Evolutionary conservation across 2,329 filamentous ascomycete species (phyloP).

Genomic region (Alternaria rosae): DNA sequence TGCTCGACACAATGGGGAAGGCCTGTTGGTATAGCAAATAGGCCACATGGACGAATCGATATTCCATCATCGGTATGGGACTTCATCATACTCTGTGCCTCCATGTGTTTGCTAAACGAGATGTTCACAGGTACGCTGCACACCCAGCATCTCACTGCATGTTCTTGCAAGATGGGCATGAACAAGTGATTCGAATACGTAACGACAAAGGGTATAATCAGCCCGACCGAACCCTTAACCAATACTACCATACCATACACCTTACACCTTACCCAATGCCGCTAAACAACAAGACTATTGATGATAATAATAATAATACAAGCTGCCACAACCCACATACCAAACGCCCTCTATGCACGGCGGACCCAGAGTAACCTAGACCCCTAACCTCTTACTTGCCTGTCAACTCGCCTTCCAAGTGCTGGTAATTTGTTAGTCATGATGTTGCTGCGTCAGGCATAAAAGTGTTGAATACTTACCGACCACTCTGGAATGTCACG

Average conservation of each 20-base stretch:
- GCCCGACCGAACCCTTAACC: neutral
- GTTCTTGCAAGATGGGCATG: neutral
- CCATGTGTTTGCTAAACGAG: neutral
- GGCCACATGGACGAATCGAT: neutral
- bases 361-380: neutral
- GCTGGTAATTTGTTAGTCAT: slow-evolving; percentile 23
- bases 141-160: neutral
- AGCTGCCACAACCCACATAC: neutral
- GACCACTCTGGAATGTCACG: slow-evolving; percentile 90
- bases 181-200: neutral
- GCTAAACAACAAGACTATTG: slow-evolving; percentile 15
- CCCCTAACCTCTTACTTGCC: slow-evolving; percentile 27
- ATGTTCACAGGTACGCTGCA: neutral
- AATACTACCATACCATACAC: slow-evolving; percentile 2
- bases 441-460: neutral
- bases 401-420: slow-evolving; percentile 41
- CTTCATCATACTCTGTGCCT: neutral
- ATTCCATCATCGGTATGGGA: neutral
- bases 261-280: slow-evolving; percentile 26
- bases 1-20: neutral
- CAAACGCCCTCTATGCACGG: neutral
- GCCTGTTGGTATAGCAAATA: neutral
- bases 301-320: neutral
- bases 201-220: slow-evolving; percentile 17
- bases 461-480: slow-evolving; percentile 27